Base-by-base conservation (phyloP, 1,139 yeast genomes). In the Kurtzmaniella natalensis region DNA sequence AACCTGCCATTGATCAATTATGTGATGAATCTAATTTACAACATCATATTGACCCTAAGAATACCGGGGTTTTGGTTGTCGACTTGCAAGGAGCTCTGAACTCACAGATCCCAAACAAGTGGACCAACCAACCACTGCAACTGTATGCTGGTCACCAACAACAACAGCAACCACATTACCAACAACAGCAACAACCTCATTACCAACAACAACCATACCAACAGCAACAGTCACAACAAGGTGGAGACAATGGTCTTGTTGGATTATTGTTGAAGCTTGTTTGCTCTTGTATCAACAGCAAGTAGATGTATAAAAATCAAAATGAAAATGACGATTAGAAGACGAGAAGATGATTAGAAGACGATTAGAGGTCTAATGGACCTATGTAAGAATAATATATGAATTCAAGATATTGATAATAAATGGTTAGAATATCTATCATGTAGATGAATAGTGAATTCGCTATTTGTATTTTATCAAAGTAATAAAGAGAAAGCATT, bases 1-100 rank as follows among this genome's bases (percentile, higher is more conserved):
- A 82, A 55, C 96, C 96, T 1, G 96, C 96, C 0, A 78, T 88
- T 13, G 92, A 85, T 50, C 73, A 78, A 30, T 61, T 87, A 53
- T 87, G 95, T 56, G 55, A 62, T 28, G 82, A 84, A 46, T 74
- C 81, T 36, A 62, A 74, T 13, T 69, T 89, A 46, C 70, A 58
- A 19, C 78, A 76, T 46, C 66, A 76, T 43, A 66, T 81, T 30
- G 92, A 87, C 45, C 67, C 70, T 1, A 72, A 81, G 33, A 92
- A 92, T 57, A 44, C 82, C 1, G 97, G 97, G 25, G 95, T 92
- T 4, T 57, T 89, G 42, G 65, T 82, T 7, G 78, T 89, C 37
- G 81, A 83, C 45, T 70, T 86, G 42, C 50, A 64, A 11, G 52
- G 55, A 37, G 53, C 61, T 25, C 49, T 44, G 18, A 55, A 67